Evolutionary conservation across 176 grass and related monocot genomes (phyloP), one percentile per base, ranked within the genome.

Genomic region (Dendrocalamus sinicus): DNA sequence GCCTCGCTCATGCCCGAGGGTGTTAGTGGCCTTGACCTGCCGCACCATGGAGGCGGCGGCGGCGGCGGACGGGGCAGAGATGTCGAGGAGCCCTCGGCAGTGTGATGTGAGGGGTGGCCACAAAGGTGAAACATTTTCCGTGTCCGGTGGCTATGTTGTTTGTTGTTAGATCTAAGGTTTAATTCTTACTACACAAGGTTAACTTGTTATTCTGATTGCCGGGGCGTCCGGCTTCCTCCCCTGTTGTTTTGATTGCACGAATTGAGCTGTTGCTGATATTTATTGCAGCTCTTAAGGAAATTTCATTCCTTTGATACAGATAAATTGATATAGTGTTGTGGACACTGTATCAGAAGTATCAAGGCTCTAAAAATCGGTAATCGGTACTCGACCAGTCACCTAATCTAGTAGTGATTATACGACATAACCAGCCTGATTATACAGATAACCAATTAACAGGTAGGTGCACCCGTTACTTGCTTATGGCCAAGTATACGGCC

Each of bases 1-100:
- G 77, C 90, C 5, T 84, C 89, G 3, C 62, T 95, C 19, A 70
- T 97, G 64, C 79, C 91, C 11, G 89, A 93, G 9, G 87, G 89
- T 9, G 12, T 88, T 9, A 62, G 70, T 8, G 89, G 54, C 39
- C 39, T 58, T 67, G 89, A 88, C 37, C 32, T 83, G 76, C 89
- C 76, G 57, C 83, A 19, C 23, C 76, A 53, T 41, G 65, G 69
- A 14, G 66, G 61, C 23, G 73, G 72, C 43, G 65, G 69, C 11
- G 66, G 52, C 32, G 73, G 72, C 43, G 88, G 89, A 17, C 81
- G 82, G 45, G 90, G 82, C 51, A 85, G 73, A 57, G 91, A 91
- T 15, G 74, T 52, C 1, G 91, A 85, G 79, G 93, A 87, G 61
- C 87, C 94, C 39, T 85, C 87, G 1, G 83, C 94, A 13, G 91